Evolutionary conservation across 164 flowering plant genomes (phyloP), one percentile per base, ranked within the genome.

Genomic region (Echeveria elegans): DNA sequence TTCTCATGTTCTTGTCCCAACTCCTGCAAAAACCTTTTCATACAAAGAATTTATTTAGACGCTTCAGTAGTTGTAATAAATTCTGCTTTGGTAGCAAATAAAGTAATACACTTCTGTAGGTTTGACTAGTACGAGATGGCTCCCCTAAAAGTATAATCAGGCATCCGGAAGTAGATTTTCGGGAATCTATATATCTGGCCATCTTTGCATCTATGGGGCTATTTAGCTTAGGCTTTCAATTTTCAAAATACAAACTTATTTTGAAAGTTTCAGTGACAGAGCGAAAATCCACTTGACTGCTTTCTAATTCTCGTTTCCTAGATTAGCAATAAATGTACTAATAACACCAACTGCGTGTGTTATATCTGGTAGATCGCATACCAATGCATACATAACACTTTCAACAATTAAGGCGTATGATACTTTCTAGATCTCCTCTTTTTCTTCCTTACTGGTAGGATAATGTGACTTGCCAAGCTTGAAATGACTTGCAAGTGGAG

Each of bases 31-130:
- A 56, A 56, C 61, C 23, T 56, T 11, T 56, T 56, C 61, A 56
- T 23, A 9, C 23, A 56, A 7, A 56, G 31, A 1, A 56, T 14
- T 21, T 56, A 9, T 21, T 56, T 65, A 21, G 53, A 40, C 7
- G 67, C 67, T 65, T 65, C 67, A 1, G 32, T 65, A 28, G 31
- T 10, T 26, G 31, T 53, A 24, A 41, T 45, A 65, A 11, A 65
- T 32, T 65, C 32, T 6, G 31, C 67, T 45, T 65, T 32, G 1
- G 53, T 40, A 8, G 67, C 41, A 4, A 53, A 65, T 26, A 65
- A 65, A 18, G 67, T 53, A 24, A 65, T 31, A 65, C 32, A 41
- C 28, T 65, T 65, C 23, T 21, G 32, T 50, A 65, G n/a, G 5
- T 29, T 65, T 3, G 67, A 65, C 18, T 65, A 53, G 24, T 53